Percentiles rank a stretch among this genome's conserved stretches.
Conservation (phyloP, 2,329 filamentous ascomycete genomes). For the Dactylonectria estremocensis region DNA sequence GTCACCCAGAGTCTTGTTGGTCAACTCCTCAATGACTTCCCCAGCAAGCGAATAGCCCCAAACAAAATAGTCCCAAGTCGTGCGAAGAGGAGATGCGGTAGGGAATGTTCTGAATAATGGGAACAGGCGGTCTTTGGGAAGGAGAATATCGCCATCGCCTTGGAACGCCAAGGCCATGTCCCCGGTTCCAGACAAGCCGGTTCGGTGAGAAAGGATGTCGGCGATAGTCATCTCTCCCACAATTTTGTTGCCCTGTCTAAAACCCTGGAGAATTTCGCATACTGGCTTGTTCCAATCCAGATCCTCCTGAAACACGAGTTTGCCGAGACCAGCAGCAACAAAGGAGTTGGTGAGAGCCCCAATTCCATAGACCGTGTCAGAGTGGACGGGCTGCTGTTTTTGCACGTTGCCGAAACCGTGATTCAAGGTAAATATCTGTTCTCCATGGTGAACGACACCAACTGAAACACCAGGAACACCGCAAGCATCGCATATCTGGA, state of each 20-base stretch:
- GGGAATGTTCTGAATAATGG: background rate
- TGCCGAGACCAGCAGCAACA: conserved; percentile 11
- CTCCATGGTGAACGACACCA: background rate
- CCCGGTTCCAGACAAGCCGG: background rate
- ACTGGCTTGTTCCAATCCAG: conserved; percentile 4
- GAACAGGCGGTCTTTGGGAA: conserved; percentile 6
- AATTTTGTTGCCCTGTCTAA: background rate
- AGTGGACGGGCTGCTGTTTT: background rate
- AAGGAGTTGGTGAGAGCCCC: conserved; percentile 23
- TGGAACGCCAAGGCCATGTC: conserved; percentile 14
- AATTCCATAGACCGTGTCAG: conserved; percentile 17
- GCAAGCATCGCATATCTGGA: background rate
- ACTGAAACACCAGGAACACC: conserved; percentile 11
- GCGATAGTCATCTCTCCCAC: background rate
- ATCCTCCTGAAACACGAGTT: conserved; percentile 7
- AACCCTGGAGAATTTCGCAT: background rate
- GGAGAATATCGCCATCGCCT: conserved; percentile 20
- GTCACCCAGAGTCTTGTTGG: background rate
- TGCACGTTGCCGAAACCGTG: conserved; percentile 6
- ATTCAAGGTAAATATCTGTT: background rate
- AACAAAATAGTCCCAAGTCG: conserved; percentile 18
- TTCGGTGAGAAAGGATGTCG: conserved; percentile 22
- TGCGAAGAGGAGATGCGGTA: conserved; percentile 1
- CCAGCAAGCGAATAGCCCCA: conserved; percentile 20
- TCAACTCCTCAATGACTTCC: background rate